Evolutionary conservation across 371 early-diverging fungal genomes (phyloP).

Genomic region (Mucor plumbeus): DNA sequence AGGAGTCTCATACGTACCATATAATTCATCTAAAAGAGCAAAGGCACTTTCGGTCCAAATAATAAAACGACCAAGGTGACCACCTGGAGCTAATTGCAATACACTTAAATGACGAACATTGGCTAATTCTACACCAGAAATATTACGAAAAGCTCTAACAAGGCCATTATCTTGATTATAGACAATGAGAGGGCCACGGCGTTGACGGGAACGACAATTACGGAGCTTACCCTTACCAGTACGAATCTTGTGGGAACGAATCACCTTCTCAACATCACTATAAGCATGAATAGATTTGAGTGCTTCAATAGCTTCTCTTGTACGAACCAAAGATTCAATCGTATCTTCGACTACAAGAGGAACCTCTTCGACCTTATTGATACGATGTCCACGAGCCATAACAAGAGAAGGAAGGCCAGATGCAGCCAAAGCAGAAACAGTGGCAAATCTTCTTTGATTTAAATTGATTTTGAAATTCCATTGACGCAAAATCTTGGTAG

Average conservation of each 20-base stretch:
- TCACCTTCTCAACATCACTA: constrained; percentile 97
- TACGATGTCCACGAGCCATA: constrained; percentile 98
- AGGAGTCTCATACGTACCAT: constrained; percentile 86
- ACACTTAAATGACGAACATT: constrained; percentile 95
- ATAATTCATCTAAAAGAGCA: constrained; percentile 93
- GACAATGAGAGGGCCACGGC: constrained; percentile 98
- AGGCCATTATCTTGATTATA: constrained; percentile 96
- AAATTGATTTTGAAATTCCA: constrained; percentile 99
- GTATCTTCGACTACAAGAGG: constrained; percentile 94
- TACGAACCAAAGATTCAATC: constrained; percentile 89
- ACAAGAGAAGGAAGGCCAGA: constrained; percentile 96
- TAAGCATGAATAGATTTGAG: constrained; percentile 95
- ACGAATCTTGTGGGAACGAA: constrained; percentile 96
- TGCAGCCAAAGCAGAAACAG: constrained; percentile 98
- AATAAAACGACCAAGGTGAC: constrained; percentile 99
- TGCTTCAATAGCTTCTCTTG: constrained; percentile 95
- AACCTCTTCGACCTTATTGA: constrained; percentile 94
- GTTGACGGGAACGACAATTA: constrained; percentile 98
- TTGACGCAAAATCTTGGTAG: constrained; percentile 99
- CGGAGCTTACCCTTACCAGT: constrained; percentile 99
- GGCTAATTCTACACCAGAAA: constrained; percentile 98
- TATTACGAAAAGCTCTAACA: constrained; percentile 98
- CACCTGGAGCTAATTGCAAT: constrained; percentile 99
- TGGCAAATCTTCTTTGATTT: constrained; percentile 98
- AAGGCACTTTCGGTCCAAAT: constrained; percentile 99